phyloP scores from a whole-genome alignment of 768 basidiomycete genomes.

The Ramaria rubella region DNA sequence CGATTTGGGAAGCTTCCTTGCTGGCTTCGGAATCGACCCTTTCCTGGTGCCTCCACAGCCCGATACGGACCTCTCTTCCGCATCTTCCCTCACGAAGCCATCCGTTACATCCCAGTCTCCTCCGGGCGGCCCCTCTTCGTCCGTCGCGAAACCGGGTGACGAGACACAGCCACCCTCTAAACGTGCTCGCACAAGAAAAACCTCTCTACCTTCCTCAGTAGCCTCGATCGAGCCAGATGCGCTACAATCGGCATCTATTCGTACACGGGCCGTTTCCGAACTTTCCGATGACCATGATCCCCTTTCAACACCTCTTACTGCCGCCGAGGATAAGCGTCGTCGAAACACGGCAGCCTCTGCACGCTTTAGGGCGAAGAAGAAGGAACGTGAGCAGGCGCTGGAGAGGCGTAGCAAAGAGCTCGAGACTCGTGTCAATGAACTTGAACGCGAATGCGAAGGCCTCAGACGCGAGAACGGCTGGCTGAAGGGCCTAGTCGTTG shows the following conservation, averaged over 20 bases:
- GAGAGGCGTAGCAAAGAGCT: constrained; percentile 83
- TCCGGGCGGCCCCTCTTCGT: constrained; percentile 33
- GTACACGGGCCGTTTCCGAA: constrained; percentile 8
- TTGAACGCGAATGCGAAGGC: constrained; percentile 89
- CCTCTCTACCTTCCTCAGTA: constrained; percentile 33
- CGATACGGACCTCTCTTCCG: constrained; percentile 21
- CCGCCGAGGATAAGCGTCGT: constrained; percentile 86
- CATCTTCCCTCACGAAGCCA: constrained; percentile 25
- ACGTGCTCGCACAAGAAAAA: constrained; percentile 33
- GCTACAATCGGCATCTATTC: background rate
- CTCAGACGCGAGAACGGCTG: constrained; percentile 87
- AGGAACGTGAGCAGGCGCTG: constrained; percentile 86
- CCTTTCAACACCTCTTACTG: constrained; percentile 31
- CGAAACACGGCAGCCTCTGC: constrained; percentile 91
- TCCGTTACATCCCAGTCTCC: constrained; percentile 67
- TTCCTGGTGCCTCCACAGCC: constrained; percentile 29
- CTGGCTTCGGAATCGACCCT: constrained; percentile 38
- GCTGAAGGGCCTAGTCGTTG: constrained; percentile 85
- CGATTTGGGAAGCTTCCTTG: constrained; percentile 36
- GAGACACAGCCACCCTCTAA: constrained; percentile 16
- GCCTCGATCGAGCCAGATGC: constrained; percentile 26
- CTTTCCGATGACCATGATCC: constrained; percentile 11
- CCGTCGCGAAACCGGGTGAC: constrained; percentile 18
- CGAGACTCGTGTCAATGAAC: constrained; percentile 65
- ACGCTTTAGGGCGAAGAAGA: constrained; percentile 92